phyloP scores from a whole-genome alignment of 768 basidiomycete species.

The Tulasnella sp. region DNA sequence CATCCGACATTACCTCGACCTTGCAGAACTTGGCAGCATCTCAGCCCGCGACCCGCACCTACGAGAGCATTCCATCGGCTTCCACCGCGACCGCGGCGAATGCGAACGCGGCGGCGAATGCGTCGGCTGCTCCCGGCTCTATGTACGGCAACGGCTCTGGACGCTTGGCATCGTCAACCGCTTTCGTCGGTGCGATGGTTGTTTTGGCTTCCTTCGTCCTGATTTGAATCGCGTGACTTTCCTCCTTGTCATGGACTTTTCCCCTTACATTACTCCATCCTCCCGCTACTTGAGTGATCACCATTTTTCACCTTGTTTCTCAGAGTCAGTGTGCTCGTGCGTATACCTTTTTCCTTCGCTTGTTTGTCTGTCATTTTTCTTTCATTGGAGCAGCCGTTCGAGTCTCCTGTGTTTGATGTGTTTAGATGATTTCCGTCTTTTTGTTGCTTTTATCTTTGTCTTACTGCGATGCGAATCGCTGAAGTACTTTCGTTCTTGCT shows the following conservation, averaged over 20 bases:
- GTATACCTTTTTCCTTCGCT: not conserved
- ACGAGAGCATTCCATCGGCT: not conserved
- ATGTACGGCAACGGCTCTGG: constrained; percentile 1
- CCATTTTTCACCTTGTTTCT: not conserved
- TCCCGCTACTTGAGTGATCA: not conserved
- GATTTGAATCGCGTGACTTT: not conserved
- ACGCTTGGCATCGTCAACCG: constrained; percentile 3
- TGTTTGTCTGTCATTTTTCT: not conserved
- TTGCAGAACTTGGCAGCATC: not conserved
- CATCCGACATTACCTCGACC: constrained; percentile 10
- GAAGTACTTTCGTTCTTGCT: not conserved
- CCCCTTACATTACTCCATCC: not conserved
- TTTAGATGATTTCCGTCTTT: not conserved
- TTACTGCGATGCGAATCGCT: not conserved
- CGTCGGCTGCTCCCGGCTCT: not conserved
- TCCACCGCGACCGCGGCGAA: not conserved
- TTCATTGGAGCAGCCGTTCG: not conserved
- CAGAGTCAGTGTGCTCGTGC: not conserved
- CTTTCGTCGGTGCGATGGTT: constrained; percentile 3
- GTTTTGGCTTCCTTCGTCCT: constrained; percentile 1
- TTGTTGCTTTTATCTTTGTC: not conserved
- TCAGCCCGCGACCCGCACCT: not conserved
- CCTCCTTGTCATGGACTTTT: not conserved
- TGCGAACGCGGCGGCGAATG: not conserved
- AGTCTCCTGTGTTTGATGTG: not conserved